Evolutionary conservation across 257 asterid genomes (phyloP), one percentile per base, ranked within the genome.

Genomic region (Nicotiana benthamiana): DNA sequence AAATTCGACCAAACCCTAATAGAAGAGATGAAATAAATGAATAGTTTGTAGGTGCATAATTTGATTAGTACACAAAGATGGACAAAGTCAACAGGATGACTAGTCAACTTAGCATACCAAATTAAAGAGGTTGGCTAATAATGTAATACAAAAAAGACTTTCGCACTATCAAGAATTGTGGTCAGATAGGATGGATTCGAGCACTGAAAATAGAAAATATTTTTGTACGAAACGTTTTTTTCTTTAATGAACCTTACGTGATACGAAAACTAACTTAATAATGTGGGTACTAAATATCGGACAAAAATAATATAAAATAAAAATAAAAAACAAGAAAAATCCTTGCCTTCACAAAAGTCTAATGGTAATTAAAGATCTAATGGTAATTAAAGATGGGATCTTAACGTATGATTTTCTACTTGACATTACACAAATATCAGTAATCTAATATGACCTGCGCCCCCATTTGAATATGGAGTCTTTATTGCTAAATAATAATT

Each of bases 331-430:
- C 0, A 40, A 68, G 54, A 40, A 20, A 56, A 6, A n/a, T 68
- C 28, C 5, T 68, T 9, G 28, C 15, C 36, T 1, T 9, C 12
- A 36, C 27, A 66, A 32, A 68, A 40, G n/a, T 68, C 54, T 36
- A 2, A n/a, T 40, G 76, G 30, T 68, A n/a, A 68, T 68, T 26
- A 70, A 16, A 20, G 8, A 56, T 68, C 54, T 36, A 2, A n/a
- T 40, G 76, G 30, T 68, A n/a, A 68, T 68, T 26, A 70, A 16
- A 20, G 8, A 13, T 20, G 77, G 67, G 66, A 83, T 62, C 46
- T 40, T 40, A 40, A 43, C 1, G 16, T 70, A 13, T 72, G 72
- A 43, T 72, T 83, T 83, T 75, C 74, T 77, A 51, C 57, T 46
- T 20, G 43, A 32, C 57, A 34, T 6, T 4, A 20, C 3, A 48